Base-by-base conservation (phyloP, 2,329 filamentous ascomycete species). In the Calonectria montana region DNA sequence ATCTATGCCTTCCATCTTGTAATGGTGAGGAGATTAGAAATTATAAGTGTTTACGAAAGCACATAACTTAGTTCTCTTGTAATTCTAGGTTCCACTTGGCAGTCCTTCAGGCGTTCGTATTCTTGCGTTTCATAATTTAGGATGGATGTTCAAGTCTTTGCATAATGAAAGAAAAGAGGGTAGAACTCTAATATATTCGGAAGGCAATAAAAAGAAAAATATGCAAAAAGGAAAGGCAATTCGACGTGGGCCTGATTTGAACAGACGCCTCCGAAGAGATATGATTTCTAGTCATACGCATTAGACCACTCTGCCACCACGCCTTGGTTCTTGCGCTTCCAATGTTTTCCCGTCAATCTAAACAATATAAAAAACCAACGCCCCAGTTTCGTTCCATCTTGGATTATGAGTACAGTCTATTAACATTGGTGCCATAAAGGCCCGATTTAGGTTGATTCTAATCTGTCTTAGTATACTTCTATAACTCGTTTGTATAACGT, bases 271-370 rank as follows among this genome's bases (percentile, higher is more conserved):
- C 53, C 53, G 53, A 59, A 59, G 53, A 59, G 53, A 59, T 59
- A 59, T 59, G 53, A 59, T 59, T 59, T 59, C 53, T 59, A 59
- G 53, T 59, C 53, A 59, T 59, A 59, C 53, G 53, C 53, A 59
- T 59, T 59, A 59, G 53, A 59, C 53, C 53, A 59, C 53, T 59
- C 53, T 59, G 53, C 53, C 53, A 59, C 53, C 53, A 59, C 53
- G 53, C 53, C 53, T 59, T 39, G n/a, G 9, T 7, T n/a, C 16
- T 27, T 27, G 35, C 37, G 53, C 53, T 59, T 39, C 53, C 53
- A 35, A 59, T 59, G 31, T 59, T 59, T 23, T 25, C 1, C 53
- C 53, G 21, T 9, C 12, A 6, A 2, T 25, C 15, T 18, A 1
- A 25, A 59, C 37, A 1, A 2, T 8, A 25, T 25, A 1, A 25